Evolutionary conservation across 108 stramenopile species (phyloP).

Genomic region (Discostella stelligeroides): DNA sequence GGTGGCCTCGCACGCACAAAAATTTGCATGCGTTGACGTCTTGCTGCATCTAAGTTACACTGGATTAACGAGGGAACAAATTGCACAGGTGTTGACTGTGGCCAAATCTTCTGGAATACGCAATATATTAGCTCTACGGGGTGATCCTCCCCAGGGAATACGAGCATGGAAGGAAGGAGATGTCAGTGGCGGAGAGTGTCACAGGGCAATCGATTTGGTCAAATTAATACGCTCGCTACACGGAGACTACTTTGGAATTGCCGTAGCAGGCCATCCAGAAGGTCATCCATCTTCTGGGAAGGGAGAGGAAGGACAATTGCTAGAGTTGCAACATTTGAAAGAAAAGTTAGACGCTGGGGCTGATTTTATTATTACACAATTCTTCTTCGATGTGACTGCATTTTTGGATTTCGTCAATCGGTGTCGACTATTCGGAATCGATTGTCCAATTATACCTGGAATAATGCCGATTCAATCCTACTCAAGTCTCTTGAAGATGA

Average conservation of each 20-base stretch:
- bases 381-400: conserved; percentile 89
- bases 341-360: conserved; percentile 94
- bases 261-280: conserved; percentile 96
- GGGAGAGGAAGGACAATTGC: conserved; percentile 38
- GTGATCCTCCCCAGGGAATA: conserved; percentile 93
- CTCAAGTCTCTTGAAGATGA: conserved; percentile 80
- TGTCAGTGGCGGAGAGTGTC: conserved; percentile 76
- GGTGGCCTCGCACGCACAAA: conserved; percentile 85
- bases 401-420: conserved; percentile 82
- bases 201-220: conserved; percentile 90
- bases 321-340: conserved; percentile 88
- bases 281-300: conserved; percentile 82
- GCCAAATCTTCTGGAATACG: conserved; percentile 74
- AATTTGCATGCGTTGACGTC: conserved; percentile 88
- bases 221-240: conserved; percentile 85
- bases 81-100: conserved; percentile 54
- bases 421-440: conserved; percentile 82
- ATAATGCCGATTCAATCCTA: conserved; percentile 96
- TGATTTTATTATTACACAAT: conserved; percentile 96
- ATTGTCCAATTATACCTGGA: conserved; percentile 92
- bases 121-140: conserved; percentile 93
- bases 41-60: conserved; percentile 93
- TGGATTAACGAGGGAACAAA: conserved; percentile 66
- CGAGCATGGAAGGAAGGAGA: conserved; percentile 71
- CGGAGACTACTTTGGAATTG: conserved; percentile 95